Conservation (phyloP, 1,139 yeast species). For the Nakaseomyces kungkrabaensis region DNA sequence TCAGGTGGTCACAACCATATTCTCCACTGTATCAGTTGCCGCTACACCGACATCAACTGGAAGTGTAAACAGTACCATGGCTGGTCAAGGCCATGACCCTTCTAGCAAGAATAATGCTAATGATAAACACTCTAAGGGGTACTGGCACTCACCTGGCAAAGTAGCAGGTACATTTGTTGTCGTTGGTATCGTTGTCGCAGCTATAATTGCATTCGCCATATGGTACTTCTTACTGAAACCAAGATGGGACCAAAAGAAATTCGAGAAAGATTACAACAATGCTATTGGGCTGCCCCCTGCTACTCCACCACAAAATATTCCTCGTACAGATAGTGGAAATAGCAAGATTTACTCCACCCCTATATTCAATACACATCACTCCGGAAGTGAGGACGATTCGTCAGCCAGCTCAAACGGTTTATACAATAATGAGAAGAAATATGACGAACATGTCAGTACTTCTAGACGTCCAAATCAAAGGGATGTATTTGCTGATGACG, state of each 20-base stretch:
- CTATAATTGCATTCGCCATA: constrained; percentile 20
- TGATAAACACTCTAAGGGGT: constrained; percentile 12
- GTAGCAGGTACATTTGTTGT: constrained; percentile 33
- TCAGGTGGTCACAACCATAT: constrained; percentile 11
- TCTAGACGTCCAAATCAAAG: constrained; percentile 5
- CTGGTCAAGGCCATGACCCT: background rate
- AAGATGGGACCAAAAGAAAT: constrained; percentile 13
- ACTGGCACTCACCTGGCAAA: constrained; percentile 32
- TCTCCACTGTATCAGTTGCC: constrained; percentile 12
- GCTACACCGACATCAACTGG: constrained; percentile 4
- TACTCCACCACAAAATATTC: constrained; percentile 6
- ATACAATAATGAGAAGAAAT: constrained; percentile 19
- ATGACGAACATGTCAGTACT: constrained; percentile 1
- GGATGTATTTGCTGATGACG: constrained; percentile 2
- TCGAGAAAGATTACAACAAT: constrained; percentile 23
- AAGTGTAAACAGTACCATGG: constrained; percentile 3
- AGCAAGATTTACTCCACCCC: constrained; percentile 5
- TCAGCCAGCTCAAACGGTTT: constrained; percentile 12
- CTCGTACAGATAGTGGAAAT: constrained; percentile 1
- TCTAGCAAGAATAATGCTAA: constrained; percentile 3
- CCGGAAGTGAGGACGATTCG: constrained; percentile 10
- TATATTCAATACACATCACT: constrained; percentile 6
- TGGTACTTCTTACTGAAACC: constrained; percentile 14
- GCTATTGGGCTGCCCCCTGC: constrained; percentile 12
- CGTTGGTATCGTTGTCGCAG: constrained; percentile 28